These are phyloP conservation scores for Colletotrichum caudatum DNA, from an alignment of 2,329 filamentous ascomycete genomes.

Conservation along the genomic window DNA sequence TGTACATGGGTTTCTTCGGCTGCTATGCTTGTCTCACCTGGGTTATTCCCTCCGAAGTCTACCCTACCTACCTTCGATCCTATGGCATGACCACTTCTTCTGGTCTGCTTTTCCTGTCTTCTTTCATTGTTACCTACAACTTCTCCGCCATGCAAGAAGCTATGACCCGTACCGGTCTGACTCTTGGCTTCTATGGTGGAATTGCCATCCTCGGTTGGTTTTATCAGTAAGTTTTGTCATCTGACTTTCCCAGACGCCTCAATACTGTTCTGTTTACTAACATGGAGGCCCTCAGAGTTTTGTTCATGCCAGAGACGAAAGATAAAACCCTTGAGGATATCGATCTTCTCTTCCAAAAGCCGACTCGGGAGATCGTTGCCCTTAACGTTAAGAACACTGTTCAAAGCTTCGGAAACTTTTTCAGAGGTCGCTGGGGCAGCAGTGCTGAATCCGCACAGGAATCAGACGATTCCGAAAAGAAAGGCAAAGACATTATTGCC, in stretches of 20 bases:
- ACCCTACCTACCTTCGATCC: slow-evolving; percentile 77
- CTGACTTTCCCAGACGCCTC: not conserved
- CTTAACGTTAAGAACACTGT: slow-evolving; percentile 59
- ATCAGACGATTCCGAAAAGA: slow-evolving; percentile 5
- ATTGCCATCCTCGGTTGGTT: slow-evolving; percentile 78
- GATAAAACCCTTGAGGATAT: slow-evolving; percentile 77
- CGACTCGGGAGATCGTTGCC: slow-evolving; percentile 71
- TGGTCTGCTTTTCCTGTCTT: slow-evolving; percentile 76
- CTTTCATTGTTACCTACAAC: slow-evolving; percentile 82
- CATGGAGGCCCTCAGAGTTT: slow-evolving; percentile 50
- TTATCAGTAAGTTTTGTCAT: slow-evolving; percentile 63
- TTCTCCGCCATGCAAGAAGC: slow-evolving; percentile 76
- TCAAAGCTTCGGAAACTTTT: slow-evolving; percentile 16
- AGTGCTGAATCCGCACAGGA: slow-evolving; percentile 5
- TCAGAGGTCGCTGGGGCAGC: slow-evolving; percentile 18
- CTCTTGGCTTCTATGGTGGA: slow-evolving; percentile 79
- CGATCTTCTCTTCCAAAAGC: slow-evolving; percentile 73
- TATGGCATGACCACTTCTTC: slow-evolving; percentile 81
- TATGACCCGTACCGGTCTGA: slow-evolving; percentile 75
- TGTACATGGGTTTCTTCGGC: slow-evolving; percentile 78
- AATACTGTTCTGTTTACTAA: not conserved
- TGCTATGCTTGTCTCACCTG: slow-evolving; percentile 74
- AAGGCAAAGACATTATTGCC: slow-evolving; percentile 5
- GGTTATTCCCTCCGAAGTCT: slow-evolving; percentile 77
- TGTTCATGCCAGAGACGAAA: slow-evolving; percentile 84